Conservation (phyloP, 179 eudicot genomes). For the Corrigiola litoralis region DNA sequence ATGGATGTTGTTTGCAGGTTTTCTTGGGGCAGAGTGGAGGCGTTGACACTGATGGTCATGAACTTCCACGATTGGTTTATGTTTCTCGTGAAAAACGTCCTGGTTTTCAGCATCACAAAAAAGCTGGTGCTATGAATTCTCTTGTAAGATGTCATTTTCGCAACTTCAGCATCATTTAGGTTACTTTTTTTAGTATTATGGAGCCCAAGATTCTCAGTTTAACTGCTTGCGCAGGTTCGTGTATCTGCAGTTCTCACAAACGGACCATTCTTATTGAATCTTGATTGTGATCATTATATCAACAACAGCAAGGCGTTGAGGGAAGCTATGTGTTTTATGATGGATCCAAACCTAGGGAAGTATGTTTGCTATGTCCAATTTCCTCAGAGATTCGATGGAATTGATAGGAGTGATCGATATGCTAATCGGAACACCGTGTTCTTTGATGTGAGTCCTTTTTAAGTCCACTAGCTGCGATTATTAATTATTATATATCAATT, state of each 20-base stretch:
- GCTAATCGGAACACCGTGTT: constrained; percentile 70
- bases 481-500: not conserved
- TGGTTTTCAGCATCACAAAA: constrained; percentile 76
- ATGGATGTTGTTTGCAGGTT: constrained; percentile 34
- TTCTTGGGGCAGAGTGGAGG: constrained; percentile 69
- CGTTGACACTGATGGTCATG: constrained; percentile 63
- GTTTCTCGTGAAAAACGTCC: constrained; percentile 74
- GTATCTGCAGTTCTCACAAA: constrained; percentile 63
- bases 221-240: constrained; percentile 37
- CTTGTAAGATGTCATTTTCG: constrained; percentile 33
- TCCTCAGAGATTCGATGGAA: constrained; percentile 76
- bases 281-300: constrained; percentile 65
- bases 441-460: constrained; percentile 46
- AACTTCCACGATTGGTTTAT: constrained; percentile 65
- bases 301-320: constrained; percentile 63
- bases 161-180: not conserved
- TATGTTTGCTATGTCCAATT: constrained; percentile 64
- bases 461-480: not conserved
- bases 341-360: constrained; percentile 64
- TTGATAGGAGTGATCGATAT: constrained; percentile 61
- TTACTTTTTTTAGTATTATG: not conserved
- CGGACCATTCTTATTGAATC: constrained; percentile 55
- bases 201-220: not conserved
- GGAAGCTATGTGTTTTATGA: constrained; percentile 76
- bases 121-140: constrained; percentile 84